These are phyloP conservation scores for Clarireedia monteithiana DNA, from an alignment of 2,329 filamentous ascomycete genomes.

Conservation along the genomic window DNA sequence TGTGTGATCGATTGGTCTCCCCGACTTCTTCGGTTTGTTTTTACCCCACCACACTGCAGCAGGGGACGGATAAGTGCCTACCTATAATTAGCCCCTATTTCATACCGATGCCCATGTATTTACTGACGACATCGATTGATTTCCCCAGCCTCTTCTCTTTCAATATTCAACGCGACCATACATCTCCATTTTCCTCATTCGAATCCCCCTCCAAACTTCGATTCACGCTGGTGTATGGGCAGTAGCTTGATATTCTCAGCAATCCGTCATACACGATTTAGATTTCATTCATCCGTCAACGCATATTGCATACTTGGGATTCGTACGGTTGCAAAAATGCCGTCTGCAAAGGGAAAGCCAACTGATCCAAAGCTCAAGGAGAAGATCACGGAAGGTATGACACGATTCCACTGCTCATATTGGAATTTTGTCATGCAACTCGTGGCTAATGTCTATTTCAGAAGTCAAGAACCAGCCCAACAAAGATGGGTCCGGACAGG, in stretches of 20 bases:
- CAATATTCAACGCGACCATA: no score
- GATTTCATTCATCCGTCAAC: no score
- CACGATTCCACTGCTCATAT: not conserved
- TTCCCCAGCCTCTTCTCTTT: not conserved
- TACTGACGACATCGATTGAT: not conserved
- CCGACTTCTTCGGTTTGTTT: no score
- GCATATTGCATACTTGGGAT: not conserved
- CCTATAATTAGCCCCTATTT: constrained; percentile 1
- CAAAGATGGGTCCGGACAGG: constrained; percentile 38
- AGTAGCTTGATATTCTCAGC: no score
- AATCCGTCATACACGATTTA: no score
- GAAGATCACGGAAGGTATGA: constrained; percentile 34
- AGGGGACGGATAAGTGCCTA: not conserved
- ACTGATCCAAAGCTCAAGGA: constrained; percentile 37
- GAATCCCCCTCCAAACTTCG: no score
- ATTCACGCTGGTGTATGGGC: no score
- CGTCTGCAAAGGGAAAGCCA: constrained; percentile 37
- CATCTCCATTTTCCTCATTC: no score
- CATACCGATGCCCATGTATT: not conserved
- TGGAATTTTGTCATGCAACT: not conserved
- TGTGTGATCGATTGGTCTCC: no score
- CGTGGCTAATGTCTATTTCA: not conserved
- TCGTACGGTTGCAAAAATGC: constrained; percentile 26
- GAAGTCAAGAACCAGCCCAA: constrained; percentile 38
- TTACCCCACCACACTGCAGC: not conserved